Percentiles rank a stretch among this genome's conserved stretches.
These are phyloP conservation scores for Pyrus betulifolia DNA, from an alignment of 306 rosid genomes.

Conservation along the genomic window DNA sequence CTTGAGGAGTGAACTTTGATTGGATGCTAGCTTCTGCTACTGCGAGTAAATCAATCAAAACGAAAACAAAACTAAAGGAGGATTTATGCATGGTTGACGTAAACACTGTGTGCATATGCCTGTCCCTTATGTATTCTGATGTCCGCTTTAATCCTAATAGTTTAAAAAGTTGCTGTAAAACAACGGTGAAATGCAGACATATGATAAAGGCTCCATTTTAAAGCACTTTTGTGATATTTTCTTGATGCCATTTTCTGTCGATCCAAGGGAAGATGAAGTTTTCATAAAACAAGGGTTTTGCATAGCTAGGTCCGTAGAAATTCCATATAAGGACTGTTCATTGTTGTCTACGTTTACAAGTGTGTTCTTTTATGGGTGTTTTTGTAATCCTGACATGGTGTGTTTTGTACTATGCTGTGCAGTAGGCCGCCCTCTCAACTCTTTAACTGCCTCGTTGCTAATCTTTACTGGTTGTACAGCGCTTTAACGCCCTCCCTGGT, in stretches of 20 bases:
- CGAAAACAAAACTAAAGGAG: background rate
- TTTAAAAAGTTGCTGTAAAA: background rate
- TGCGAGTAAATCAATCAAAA: background rate
- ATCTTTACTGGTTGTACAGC: conserved; percentile 54
- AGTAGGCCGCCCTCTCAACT: conserved; percentile 46
- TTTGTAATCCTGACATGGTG: background rate
- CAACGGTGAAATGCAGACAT: background rate
- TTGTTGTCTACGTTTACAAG: background rate
- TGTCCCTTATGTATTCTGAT: background rate
- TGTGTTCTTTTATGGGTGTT: background rate
- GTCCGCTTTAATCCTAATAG: background rate
- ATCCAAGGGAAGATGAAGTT: background rate
- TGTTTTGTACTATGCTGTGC: conserved; percentile 15
- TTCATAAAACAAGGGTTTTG: background rate
- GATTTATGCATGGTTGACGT: background rate
- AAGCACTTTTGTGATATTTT: background rate
- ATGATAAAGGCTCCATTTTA: background rate
- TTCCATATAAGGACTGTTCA: background rate
- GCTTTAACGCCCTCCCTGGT: conserved; percentile 40
- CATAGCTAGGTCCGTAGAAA: background rate
- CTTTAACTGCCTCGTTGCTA: conserved; percentile 23
- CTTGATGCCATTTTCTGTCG: background rate
- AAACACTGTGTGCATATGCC: background rate
- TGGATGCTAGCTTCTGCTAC: background rate
- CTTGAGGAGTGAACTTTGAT: background rate